phyloP scores from a whole-genome alignment of 805 yeast species.

The Pichia manshurica region DNA sequence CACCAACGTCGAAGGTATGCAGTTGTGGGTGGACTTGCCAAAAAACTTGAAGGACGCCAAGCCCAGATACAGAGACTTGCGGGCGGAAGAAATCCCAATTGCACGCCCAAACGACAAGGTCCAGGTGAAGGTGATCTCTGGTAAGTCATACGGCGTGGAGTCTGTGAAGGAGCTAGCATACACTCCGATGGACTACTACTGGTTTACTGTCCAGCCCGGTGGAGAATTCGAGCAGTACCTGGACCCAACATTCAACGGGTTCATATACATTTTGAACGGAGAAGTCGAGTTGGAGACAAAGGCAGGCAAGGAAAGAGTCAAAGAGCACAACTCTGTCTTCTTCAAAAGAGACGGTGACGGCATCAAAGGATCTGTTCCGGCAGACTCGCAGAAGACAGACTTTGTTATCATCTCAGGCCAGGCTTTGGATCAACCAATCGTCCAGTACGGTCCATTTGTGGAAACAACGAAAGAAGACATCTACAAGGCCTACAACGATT shows the following conservation, averaged over 20 bases:
- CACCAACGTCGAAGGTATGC: conserved; percentile 56
- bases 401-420: conserved; percentile 76
- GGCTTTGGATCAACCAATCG: conserved; percentile 64
- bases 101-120: conserved; percentile 61
- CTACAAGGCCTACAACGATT: conserved; percentile 64
- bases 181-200: conserved; percentile 74
- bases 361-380: conserved; percentile 49
- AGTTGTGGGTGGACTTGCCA: conserved; percentile 85
- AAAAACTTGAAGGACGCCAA: conserved; percentile 51
- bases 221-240: conserved; percentile 57
- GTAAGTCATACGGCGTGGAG: conserved; percentile 69
- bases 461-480: conserved; percentile 64
- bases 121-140: conserved; percentile 67
- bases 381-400: conserved; percentile 42
- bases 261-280: conserved; percentile 65
- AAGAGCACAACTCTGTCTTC: conserved; percentile 49
- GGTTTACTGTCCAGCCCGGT: conserved; percentile 58
- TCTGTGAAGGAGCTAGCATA: conserved; percentile 71
- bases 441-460: conserved; percentile 91
- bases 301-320: conserved; percentile 26
- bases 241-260: conserved; percentile 57
- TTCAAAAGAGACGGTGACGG: conserved; percentile 66
- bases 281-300: conserved; percentile 40
- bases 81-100: conserved; percentile 63
- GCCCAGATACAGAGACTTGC: conserved; percentile 77